Evolutionary conservation across 2,329 filamentous ascomycete genomes (phyloP).

Genomic region (Paecilomyces sp.): DNA sequence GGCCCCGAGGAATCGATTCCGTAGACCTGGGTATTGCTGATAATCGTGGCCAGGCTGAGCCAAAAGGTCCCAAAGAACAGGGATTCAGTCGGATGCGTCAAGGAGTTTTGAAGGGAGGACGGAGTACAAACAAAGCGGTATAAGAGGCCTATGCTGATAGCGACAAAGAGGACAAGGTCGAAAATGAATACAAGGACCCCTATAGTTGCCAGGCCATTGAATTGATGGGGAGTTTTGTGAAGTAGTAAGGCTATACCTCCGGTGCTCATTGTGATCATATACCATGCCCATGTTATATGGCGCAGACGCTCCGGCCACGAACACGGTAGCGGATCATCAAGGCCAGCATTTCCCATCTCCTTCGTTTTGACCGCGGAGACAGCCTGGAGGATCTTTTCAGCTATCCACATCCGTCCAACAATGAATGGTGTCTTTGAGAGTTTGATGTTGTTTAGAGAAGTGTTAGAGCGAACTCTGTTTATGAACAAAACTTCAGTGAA

Average conservation of each 20-base stretch:
- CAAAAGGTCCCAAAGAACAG: slow-evolving; percentile 66
- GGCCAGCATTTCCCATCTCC: neutral
- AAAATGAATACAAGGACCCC: slow-evolving; percentile 59
- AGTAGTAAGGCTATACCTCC: slow-evolving; percentile 59
- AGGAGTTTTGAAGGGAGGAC: slow-evolving; percentile 40
- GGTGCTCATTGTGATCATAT: slow-evolving; percentile 63
- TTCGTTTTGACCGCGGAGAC: neutral
- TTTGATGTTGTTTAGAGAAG: neutral
- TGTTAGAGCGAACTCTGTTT: neutral
- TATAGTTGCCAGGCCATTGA: slow-evolving; percentile 54
- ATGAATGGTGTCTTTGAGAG: neutral
- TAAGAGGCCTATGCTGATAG: slow-evolving; percentile 46
- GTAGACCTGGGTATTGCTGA: slow-evolving; percentile 58
- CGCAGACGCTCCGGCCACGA: slow-evolving; percentile 3
- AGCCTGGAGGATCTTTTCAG: neutral
- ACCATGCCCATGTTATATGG: slow-evolving; percentile 63
- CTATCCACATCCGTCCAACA: neutral
- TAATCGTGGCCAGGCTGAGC: slow-evolving; percentile 56
- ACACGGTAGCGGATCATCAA: slow-evolving; percentile 1
- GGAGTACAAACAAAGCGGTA: slow-evolving; percentile 53
- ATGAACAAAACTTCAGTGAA: neutral
- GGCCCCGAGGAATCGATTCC: slow-evolving; percentile 49
- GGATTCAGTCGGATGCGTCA: slow-evolving; percentile 57
- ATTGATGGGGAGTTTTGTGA: slow-evolving; percentile 53
- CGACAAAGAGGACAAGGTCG: slow-evolving; percentile 56